Conservation (phyloP, 495 filamentous ascomycete species). For the Pseudotulostoma volvatum region DNA sequence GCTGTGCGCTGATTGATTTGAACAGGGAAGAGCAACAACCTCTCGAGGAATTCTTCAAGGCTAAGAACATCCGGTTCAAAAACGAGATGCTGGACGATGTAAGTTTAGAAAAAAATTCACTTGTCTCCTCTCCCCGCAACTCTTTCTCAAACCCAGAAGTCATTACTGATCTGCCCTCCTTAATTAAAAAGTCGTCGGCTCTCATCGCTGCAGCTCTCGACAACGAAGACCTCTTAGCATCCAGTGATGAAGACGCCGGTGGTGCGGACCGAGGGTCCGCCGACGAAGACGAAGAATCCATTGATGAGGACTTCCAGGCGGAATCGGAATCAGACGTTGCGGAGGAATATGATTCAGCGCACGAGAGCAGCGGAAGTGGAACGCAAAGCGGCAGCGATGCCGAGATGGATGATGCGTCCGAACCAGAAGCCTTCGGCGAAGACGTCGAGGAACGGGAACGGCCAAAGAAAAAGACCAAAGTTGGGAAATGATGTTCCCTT, state of each 20-base stretch:
- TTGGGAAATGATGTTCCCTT: constrained; percentile 25
- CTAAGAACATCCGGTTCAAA: constrained; percentile 84
- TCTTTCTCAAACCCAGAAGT: no score
- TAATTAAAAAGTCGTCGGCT: constrained; percentile 37
- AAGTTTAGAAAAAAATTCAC: constrained; percentile 11
- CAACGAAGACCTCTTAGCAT: constrained; percentile 56
- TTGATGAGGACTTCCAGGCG: constrained; percentile 90
- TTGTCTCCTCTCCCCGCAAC: neutral
- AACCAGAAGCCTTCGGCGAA: constrained; percentile 35
- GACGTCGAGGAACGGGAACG: constrained; percentile 23
- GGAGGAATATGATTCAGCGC: constrained; percentile 85
- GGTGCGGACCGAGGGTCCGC: constrained; percentile 71
- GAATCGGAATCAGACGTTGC: constrained; percentile 87
- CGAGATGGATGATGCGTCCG: constrained; percentile 45
- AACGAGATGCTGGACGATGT: constrained; percentile 78
- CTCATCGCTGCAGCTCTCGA: constrained; percentile 68
- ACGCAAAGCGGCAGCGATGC: constrained; percentile 49
- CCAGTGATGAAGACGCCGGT: constrained; percentile 64
- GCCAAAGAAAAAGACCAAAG: constrained; percentile 58
- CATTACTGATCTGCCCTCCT: no score
- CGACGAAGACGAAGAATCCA: constrained; percentile 86
- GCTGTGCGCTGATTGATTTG: constrained; percentile 5
- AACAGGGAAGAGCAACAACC: constrained; percentile 79
- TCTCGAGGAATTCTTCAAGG: constrained; percentile 88
- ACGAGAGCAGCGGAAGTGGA: constrained; percentile 64